Conservation (phyloP, 1,284 basidiomycete genomes). For the Apiotrichum gracile region DNA sequence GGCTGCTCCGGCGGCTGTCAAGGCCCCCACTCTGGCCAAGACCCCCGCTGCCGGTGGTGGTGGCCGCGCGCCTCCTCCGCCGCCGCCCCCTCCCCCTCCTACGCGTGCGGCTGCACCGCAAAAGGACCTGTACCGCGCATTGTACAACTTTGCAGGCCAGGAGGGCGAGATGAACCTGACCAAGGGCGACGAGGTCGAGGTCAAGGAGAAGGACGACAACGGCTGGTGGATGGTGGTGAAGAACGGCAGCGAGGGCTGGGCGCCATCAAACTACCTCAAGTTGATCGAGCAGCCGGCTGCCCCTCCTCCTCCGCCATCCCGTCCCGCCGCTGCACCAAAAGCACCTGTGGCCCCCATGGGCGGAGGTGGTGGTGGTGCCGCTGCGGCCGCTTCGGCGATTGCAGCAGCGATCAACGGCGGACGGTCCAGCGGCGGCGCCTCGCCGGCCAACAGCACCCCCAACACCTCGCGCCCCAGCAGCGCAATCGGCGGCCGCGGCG, state of each 20-base stretch:
- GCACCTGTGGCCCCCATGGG: conserved; percentile 51
- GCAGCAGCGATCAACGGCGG: conserved; percentile 10
- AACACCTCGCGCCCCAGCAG: conserved; percentile 54
- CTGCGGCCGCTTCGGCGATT: conserved; percentile 9
- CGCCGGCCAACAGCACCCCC: conserved; percentile 50
- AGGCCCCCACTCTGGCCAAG: neutral
- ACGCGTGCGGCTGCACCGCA: conserved; percentile 58
- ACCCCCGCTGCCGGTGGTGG: neutral
- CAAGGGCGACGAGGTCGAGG: conserved; percentile 88
- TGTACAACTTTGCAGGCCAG: conserved; percentile 83
- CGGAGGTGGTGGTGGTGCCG: conserved; percentile 49
- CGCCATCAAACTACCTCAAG: conserved; percentile 89
- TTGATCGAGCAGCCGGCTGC: conserved; percentile 56
- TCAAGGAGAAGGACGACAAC: conserved; percentile 88
- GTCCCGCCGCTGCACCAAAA: conserved; percentile 46
- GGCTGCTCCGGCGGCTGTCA: neutral
- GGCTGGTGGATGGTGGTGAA: conserved; percentile 97
- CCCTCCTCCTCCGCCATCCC: conserved; percentile 58
- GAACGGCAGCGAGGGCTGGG: conserved; percentile 80
- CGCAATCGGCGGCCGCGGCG: conserved; percentile 30
- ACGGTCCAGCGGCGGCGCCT: conserved; percentile 53
- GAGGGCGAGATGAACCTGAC: conserved; percentile 82
- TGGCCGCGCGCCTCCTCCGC: conserved; percentile 51
- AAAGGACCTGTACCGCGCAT: conserved; percentile 72
- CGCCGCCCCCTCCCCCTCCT: conserved; percentile 55